A percentile compares a stretch with the other conserved stretches of the same genome.
phyloP scores from a whole-genome alignment of 176 grass and related monocot genomes.

The Thinopyrum elongatum region DNA sequence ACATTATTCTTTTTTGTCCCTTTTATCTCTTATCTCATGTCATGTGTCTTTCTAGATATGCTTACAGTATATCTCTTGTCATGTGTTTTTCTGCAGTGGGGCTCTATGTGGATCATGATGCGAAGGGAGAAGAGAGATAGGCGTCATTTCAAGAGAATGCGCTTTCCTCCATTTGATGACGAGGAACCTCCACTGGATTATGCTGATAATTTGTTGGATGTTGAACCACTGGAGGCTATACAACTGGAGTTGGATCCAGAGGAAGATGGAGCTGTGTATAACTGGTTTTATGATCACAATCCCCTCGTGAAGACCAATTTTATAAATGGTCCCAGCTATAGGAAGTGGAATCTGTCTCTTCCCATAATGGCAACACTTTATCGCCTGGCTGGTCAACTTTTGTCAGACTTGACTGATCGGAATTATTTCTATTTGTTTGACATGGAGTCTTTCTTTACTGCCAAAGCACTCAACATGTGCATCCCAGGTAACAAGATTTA shows the following conservation, averaged over 20 bases:
- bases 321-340: conserved; percentile 98
- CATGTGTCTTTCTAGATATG: conserved; percentile 20
- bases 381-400: conserved; percentile 87
- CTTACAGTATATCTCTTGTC: neutral
- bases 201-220: conserved; percentile 96
- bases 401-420: conserved; percentile 87
- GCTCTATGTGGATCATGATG: conserved; percentile 99
- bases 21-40: neutral
- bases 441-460: conserved; percentile 98
- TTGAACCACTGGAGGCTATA: conserved; percentile 94
- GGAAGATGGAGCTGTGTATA: conserved; percentile 94
- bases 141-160: conserved; percentile 96
- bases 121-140: conserved; percentile 92
- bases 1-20: neutral
- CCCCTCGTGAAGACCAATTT: conserved; percentile 94
- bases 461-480: conserved; percentile 98
- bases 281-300: conserved; percentile 98
- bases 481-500: conserved; percentile 69
- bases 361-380: conserved; percentile 98
- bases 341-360: conserved; percentile 91
- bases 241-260: conserved; percentile 85
- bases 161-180: conserved; percentile 98
- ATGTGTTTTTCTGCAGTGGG: conserved; percentile 65
- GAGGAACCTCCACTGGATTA: conserved; percentile 97
- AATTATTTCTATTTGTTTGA: conserved; percentile 98